These are phyloP conservation scores for Calonectria pteridis DNA, from an alignment of 2,329 filamentous ascomycete genomes.

Conservation along the genomic window DNA sequence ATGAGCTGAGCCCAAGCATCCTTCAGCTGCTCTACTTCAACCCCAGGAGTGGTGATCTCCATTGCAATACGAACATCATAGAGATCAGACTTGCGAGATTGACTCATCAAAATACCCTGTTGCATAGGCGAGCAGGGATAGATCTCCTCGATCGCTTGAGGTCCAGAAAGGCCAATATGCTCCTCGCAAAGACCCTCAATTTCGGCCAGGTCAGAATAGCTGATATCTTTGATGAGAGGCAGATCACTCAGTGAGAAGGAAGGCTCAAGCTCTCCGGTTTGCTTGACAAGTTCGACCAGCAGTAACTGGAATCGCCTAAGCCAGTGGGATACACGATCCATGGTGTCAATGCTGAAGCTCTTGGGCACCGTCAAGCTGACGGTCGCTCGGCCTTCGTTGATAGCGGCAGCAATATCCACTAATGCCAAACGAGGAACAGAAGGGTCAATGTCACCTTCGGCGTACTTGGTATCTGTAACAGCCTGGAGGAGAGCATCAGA, in stretches of 20 bases:
- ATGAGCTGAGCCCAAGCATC: neutral
- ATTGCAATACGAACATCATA: slow-evolving; percentile 14
- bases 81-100: slow-evolving; percentile 7
- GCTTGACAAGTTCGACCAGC: neutral
- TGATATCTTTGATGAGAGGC: neutral
- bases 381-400: neutral
- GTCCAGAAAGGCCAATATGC: neutral
- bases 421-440: neutral
- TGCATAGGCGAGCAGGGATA: slow-evolving; percentile 50
- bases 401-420: neutral
- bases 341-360: neutral
- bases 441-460: neutral
- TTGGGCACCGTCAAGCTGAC: neutral
- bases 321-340: neutral
- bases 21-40: neutral
- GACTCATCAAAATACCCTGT: slow-evolving; percentile 48
- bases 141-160: slow-evolving; percentile 44
- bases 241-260: neutral
- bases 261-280: neutral
- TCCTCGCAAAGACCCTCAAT: neutral
- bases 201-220: neutral
- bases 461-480: neutral
- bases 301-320: neutral
- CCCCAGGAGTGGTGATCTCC: neutral
- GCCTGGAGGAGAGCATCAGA: neutral